Evolutionary conservation across 345 rosid genomes (phyloP).

Genomic region (Firmiana major): DNA sequence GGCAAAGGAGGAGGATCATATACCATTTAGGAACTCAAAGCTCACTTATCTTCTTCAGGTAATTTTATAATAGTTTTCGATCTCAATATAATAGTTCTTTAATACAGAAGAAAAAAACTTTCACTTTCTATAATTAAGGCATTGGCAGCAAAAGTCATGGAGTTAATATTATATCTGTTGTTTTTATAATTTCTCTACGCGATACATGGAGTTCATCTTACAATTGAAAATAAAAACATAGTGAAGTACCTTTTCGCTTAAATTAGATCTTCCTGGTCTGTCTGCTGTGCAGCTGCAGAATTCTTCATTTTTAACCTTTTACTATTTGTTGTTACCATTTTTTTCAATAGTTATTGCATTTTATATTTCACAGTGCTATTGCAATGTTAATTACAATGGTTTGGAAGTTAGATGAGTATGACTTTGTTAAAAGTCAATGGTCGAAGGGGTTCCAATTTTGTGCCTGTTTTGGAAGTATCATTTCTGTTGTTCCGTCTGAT

Average conservation of each 20-base stretch:
- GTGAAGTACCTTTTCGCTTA: neutral
- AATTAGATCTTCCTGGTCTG: neutral
- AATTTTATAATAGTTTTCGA: neutral
- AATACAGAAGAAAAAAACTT: too few relatives aligned
- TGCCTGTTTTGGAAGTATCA: neutral
- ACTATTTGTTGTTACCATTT: too few relatives aligned
- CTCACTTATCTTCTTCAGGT: constrained; percentile 99
- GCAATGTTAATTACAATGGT: too few relatives aligned
- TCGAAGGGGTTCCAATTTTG: too few relatives aligned
- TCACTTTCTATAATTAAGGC: too few relatives aligned
- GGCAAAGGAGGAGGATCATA: constrained; percentile 92
- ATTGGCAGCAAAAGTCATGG: too few relatives aligned
- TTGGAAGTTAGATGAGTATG: too few relatives aligned
- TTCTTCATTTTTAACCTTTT: neutral
- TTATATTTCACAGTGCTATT: neutral
- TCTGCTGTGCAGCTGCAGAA: neutral
- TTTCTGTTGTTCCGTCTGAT: neutral
- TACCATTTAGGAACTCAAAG: constrained; percentile 91
- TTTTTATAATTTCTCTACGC: neutral
- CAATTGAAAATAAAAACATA: neutral
- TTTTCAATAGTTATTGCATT: neutral
- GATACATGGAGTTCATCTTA: neutral
- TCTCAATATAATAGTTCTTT: neutral
- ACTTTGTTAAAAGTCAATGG: too few relatives aligned
- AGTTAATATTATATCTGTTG: too few relatives aligned